Evolutionary conservation across 805 yeast species (phyloP), one percentile per base, ranked within the genome.

Genomic region (Clavispora phyllophila): DNA sequence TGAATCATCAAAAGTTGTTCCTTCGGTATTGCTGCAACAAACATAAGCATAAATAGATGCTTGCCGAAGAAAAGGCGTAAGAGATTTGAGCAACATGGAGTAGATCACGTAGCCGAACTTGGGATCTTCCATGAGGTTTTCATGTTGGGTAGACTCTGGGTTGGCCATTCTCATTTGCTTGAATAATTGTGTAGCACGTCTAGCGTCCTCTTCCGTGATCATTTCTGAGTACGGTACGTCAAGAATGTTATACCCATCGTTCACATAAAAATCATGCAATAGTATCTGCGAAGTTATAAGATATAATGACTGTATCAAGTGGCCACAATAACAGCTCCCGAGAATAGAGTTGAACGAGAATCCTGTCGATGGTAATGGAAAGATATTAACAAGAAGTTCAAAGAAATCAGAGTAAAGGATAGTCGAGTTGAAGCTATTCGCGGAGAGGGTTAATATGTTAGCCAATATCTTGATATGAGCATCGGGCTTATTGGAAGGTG

Each of bases 51-150:
- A 79, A 6, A 86, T 75, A 6, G 83, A 74, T 13, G 79, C 66
- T 50, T 78, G 75, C 48, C 95, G 68, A 41, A 86, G 65, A 49
- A 82, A 86, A 17, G 89, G 87, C 0, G 84, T 75, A 8, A 73
- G 58, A 1, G 81, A 60, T 51, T 77, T 79, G n/a, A 73, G 57
- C 17, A 82, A 36, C 76, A 84, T 69, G 0, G 82, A 66, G 51
- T 70, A 79, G 3, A 82, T 47, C 1, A 75, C 65, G 24, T 56
- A 41, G 0, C 78, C 69, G 43, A 71, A 63, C 9, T 45, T 53
- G 1, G 52, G 46, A 31, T 60, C 54, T 20, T 56, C 41, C 2
- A 44, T 42, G 3, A 53, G 37, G 37, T 39, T 19, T 9, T 53
- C 50, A 15, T 51, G 48, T 5, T 38, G 43, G 9, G 39, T 46